A percentile compares a stretch with the other conserved stretches of the same genome.
phyloP scores from a whole-genome alignment of 768 basidiomycete genomes.

The Leccinum pellstonianum region DNA sequence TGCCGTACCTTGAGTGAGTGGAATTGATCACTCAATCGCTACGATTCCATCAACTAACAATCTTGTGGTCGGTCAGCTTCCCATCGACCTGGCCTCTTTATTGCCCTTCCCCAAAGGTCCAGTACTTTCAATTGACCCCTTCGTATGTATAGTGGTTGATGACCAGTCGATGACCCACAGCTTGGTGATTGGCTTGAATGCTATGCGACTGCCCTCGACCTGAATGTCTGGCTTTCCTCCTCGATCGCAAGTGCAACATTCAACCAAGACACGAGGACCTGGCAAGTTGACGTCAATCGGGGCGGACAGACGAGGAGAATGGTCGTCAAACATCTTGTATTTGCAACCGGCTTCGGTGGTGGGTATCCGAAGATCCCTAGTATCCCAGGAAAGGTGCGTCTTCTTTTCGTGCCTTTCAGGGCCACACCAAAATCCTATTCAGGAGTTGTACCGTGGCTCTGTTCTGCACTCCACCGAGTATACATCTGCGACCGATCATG shows the following conservation, averaged over 20 bases:
- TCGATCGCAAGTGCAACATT: conserved; percentile 36
- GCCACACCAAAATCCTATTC: background rate
- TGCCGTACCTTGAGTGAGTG: conserved; percentile 55
- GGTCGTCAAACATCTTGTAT: conserved; percentile 49
- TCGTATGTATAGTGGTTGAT: background rate
- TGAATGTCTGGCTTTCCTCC: conserved; percentile 60
- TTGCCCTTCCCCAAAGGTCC: conserved; percentile 50
- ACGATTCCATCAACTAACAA: background rate
- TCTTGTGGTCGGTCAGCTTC: conserved; percentile 36
- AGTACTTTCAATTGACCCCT: background rate
- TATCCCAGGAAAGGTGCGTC: conserved; percentile 41
- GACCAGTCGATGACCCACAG: conserved; percentile 24
- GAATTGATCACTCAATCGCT: background rate
- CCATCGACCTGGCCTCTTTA: conserved; percentile 53
- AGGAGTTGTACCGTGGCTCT: conserved; percentile 52
- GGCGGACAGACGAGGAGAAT: conserved; percentile 34
- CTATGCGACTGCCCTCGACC: conserved; percentile 55
- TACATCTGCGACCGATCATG: conserved; percentile 43
- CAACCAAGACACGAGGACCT: conserved; percentile 36
- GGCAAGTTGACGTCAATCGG: conserved; percentile 42
- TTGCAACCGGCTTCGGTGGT: conserved; percentile 54
- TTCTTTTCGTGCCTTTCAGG: background rate
- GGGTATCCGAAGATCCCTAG: conserved; percentile 46
- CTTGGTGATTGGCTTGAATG: conserved; percentile 63
- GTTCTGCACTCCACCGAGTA: conserved; percentile 54